Evolutionary conservation across 345 rosid genomes (phyloP).

Genomic region (Erodium maritimum): DNA sequence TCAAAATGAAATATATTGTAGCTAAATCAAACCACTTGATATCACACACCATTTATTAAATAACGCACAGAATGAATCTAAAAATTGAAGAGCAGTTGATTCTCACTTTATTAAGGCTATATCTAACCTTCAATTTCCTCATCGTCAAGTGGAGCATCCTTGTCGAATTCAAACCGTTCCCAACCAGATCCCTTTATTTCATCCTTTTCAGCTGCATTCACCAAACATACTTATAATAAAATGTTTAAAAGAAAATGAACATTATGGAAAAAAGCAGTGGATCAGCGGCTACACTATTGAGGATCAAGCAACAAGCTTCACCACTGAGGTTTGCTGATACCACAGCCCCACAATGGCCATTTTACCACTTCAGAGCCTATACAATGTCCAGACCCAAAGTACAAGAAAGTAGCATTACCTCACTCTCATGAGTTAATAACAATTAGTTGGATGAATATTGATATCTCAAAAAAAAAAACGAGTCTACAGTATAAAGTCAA

Average conservation of each 20-base stretch:
- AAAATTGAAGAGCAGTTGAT: background rate
- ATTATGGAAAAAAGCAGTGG: background rate
- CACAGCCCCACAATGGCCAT: background rate
- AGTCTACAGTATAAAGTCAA: background rate
- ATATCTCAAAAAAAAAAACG: too few species aligned
- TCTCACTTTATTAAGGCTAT: background rate
- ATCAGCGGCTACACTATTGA: too few species aligned
- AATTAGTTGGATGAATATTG: background rate
- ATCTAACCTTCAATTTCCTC: conserved; percentile 71
- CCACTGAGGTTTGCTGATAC: background rate
- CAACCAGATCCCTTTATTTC: conserved; percentile 64
- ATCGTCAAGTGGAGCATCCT: conserved; percentile 88
- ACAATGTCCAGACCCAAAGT: background rate
- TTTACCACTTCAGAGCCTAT: background rate
- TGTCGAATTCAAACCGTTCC: conserved; percentile 81
- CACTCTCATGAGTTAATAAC: background rate
- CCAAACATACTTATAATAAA: background rate
- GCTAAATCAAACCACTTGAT: too few species aligned
- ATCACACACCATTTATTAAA: too few species aligned
- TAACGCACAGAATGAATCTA: too few species aligned
- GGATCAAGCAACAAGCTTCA: background rate
- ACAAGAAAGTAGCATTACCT: background rate
- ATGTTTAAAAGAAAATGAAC: background rate
- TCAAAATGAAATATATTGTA: too few species aligned
- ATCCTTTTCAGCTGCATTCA: conserved; percentile 66